A percentile compares a stretch with the other conserved stretches of the same genome.
phyloP scores from a whole-genome alignment of 805 yeast species.

The Groenewaldozyma salmanticensis region DNA sequence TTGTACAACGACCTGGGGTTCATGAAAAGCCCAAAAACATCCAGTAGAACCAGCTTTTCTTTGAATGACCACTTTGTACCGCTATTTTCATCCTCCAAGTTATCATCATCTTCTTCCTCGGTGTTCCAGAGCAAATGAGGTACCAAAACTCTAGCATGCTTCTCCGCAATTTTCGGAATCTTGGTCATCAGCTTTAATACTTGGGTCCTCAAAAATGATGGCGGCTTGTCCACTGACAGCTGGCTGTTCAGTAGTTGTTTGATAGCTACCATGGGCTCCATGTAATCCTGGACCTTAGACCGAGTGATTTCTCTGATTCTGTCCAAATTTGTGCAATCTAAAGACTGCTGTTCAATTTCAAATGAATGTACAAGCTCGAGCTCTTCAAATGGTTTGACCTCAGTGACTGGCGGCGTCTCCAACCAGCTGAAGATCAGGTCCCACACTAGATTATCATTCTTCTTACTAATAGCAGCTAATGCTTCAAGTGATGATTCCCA shows the following conservation, averaged over 20 bases:
- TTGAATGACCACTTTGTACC: conserved; percentile 22
- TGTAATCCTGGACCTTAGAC: neutral
- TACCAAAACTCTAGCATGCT: conserved; percentile 43
- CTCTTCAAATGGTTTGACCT: conserved; percentile 8
- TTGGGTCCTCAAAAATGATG: conserved; percentile 36
- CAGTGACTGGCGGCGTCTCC: neutral
- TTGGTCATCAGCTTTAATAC: conserved; percentile 46
- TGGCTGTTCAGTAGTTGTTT: neutral
- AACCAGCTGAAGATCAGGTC: conserved; percentile 31
- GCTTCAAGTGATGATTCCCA: conserved; percentile 70
- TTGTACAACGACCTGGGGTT: conserved; percentile 47
- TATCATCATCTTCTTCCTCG: conserved; percentile 21
- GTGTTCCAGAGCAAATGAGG: conserved; percentile 44
- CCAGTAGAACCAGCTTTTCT: conserved; percentile 37
- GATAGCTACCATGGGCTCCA: neutral
- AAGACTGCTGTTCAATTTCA: neutral
- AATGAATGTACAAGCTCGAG: conserved; percentile 10
- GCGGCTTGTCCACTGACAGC: neutral
- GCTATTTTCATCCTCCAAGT: conserved; percentile 3
- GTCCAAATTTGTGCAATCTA: conserved; percentile 11
- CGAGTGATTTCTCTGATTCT: neutral
- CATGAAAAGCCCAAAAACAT: conserved; percentile 54
- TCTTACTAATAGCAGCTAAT: conserved; percentile 38
- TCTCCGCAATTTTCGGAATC: conserved; percentile 64
- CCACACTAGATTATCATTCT: conserved; percentile 47